Percentiles rank a stretch among this genome's conserved stretches.
Conservation (phyloP, 345 rosid genomes). For the Moricandia arvensis region DNA sequence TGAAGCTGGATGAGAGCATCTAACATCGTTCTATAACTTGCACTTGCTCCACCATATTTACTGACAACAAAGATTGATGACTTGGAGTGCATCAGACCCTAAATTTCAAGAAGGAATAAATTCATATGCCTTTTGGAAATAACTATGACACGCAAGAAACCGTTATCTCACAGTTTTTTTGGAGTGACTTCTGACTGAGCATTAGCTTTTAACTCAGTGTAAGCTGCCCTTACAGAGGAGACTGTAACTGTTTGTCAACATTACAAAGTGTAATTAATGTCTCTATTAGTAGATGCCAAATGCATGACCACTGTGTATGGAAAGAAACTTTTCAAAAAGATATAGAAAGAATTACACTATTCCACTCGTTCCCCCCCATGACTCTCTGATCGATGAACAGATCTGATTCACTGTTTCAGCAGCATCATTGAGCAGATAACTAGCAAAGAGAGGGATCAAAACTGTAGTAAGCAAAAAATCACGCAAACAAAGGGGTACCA, state of each 20-base stretch:
- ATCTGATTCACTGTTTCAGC: slow-evolving; percentile 85
- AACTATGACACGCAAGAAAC: not conserved
- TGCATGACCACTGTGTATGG: not conserved
- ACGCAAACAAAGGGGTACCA: not conserved
- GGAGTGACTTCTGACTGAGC: slow-evolving; percentile 49
- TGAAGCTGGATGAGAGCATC: slow-evolving; percentile 91
- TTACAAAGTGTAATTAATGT: not conserved
- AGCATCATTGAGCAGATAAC: slow-evolving; percentile 92
- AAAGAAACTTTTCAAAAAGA: slow-evolving; percentile 3
- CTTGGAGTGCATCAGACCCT: slow-evolving; percentile 91
- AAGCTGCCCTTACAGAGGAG: slow-evolving; percentile 89
- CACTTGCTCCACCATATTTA: slow-evolving; percentile 88
- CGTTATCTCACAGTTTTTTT: slow-evolving; percentile 66
- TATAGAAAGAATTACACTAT: slow-evolving; percentile 50
- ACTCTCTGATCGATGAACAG: slow-evolving; percentile 75
- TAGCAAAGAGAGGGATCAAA: slow-evolving; percentile 29
- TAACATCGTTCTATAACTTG: slow-evolving; percentile 81
- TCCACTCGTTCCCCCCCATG: slow-evolving; percentile 98
- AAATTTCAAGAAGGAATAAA: slow-evolving; percentile 14
- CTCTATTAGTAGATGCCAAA: slow-evolving; percentile 10
- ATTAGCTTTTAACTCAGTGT: slow-evolving; percentile 64
- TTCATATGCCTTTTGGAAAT: slow-evolving; percentile 9
- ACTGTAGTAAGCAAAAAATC: not conserved
- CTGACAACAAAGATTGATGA: slow-evolving; percentile 79
- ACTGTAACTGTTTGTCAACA: slow-evolving; percentile 53